Conservation (phyloP, 768 basidiomycete species). For the Termitomyces sp. region DNA sequence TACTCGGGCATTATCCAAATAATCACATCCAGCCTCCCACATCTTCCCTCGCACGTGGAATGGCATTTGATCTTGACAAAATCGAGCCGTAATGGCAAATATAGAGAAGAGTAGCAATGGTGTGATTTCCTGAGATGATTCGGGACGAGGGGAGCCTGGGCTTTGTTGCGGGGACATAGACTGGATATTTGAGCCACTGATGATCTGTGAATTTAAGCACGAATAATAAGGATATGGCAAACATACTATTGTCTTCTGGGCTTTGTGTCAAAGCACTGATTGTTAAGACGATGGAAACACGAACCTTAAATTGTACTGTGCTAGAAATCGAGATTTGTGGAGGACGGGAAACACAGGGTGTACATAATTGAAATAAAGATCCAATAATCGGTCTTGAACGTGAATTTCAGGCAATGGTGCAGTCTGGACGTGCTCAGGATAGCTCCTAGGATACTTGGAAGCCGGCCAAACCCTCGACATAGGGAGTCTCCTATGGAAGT, state of each 20-base stretch:
- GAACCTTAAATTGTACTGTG: conserved; percentile 57
- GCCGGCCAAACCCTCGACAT: conserved; percentile 78
- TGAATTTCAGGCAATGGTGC: conserved; percentile 53
- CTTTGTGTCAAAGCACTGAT: not conserved
- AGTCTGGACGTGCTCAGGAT: conserved; percentile 43
- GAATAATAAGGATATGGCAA: not conserved
- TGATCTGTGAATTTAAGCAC: not conserved
- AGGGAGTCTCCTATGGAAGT: conserved; percentile 52
- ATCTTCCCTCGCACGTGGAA: conserved; percentile 48
- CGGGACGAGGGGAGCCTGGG: conserved; percentile 36
- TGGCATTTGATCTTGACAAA: conserved; percentile 48
- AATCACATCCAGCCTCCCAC: conserved; percentile 69
- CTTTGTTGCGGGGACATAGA: conserved; percentile 26
- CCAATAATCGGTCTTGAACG: conserved; percentile 65
- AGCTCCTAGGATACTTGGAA: conserved; percentile 38
- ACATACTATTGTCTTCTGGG: conserved; percentile 18
- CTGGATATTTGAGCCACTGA: conserved; percentile 6
- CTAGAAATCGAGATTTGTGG: conserved; percentile 67
- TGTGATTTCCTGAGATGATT: conserved; percentile 60
- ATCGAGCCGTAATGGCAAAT: conserved; percentile 79
- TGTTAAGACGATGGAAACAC: conserved; percentile 6
- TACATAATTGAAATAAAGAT: conserved; percentile 78
- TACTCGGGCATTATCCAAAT: conserved; percentile 56
- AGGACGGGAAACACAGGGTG: conserved; percentile 83
- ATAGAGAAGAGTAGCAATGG: conserved; percentile 74